Percentiles rank a stretch among this genome's conserved stretches.
Evolutionary conservation across 1,139 yeast genomes (phyloP).

Genomic region (Pichia sp.): DNA sequence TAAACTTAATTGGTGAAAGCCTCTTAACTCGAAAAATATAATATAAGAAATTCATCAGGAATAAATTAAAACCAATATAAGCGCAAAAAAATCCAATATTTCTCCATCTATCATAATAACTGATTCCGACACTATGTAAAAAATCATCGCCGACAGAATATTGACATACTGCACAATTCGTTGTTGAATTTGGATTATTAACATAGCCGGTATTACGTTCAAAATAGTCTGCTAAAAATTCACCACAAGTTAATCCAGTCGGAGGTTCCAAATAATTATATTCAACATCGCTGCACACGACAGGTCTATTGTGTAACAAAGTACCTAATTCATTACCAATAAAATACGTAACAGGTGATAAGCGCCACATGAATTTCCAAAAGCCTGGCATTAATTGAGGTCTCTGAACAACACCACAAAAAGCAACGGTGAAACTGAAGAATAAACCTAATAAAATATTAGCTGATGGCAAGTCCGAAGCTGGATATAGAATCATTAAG

Average conservation of each 20-base stretch:
- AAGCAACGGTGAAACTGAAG: constrained; percentile 46
- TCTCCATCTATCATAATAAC: constrained; percentile 52
- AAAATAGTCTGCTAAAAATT: constrained; percentile 37
- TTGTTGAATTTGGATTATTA: constrained; percentile 42
- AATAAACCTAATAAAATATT: constrained; percentile 47
- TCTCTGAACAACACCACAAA: constrained; percentile 61
- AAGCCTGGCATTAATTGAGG: constrained; percentile 52
- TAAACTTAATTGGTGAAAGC: too few species aligned
- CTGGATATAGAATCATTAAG: constrained; percentile 43
- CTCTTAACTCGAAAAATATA: constrained; percentile 11
- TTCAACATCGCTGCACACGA: constrained; percentile 47
- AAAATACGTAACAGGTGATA: constrained; percentile 61
- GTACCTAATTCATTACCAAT: constrained; percentile 49
- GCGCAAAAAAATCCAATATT: constrained; percentile 56
- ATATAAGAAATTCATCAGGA: constrained; percentile 13
- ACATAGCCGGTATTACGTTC: constrained; percentile 45
- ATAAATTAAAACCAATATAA: constrained; percentile 47
- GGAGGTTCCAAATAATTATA: constrained; percentile 48
- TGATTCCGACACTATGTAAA: constrained; percentile 39
- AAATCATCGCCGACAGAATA: constrained; percentile 50
- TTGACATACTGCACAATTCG: constrained; percentile 53
- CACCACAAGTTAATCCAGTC: constrained; percentile 47
- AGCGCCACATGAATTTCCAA: constrained; percentile 64
- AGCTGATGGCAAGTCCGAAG: constrained; percentile 58
- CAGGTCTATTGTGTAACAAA: constrained; percentile 48